phyloP scores from a whole-genome alignment of 192 early-diverging fungal species.

The Dissophora globulifera region DNA sequence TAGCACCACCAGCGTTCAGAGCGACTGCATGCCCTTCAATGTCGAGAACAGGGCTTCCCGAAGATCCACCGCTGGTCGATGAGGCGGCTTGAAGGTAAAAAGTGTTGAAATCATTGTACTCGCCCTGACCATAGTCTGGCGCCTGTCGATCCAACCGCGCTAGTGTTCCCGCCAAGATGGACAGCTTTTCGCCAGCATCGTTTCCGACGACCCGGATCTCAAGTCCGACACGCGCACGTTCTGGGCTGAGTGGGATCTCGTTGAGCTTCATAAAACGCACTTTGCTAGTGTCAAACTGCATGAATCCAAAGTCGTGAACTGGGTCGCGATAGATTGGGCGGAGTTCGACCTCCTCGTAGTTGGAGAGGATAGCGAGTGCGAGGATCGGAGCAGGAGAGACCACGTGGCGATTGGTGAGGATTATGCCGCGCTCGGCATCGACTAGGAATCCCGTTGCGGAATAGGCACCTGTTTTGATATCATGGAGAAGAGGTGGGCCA shows the following conservation, averaged over 20 bases:
- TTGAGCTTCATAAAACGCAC: conserved; percentile 76
- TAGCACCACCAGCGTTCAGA: conserved; percentile 78
- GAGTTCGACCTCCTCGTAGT: conserved; percentile 80
- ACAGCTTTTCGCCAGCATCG: conserved; percentile 84
- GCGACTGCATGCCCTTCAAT: conserved; percentile 81
- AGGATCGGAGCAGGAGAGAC: conserved; percentile 78
- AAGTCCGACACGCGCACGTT: conserved; percentile 75
- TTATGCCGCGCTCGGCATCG: conserved; percentile 77
- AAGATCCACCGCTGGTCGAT: conserved; percentile 79
- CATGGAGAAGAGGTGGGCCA: neutral
- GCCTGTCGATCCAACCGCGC: conserved; percentile 78
- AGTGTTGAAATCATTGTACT: conserved; percentile 85
- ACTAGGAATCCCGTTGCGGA: conserved; percentile 83
- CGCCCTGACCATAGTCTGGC: conserved; percentile 73
- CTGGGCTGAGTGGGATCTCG: conserved; percentile 75
- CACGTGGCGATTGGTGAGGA: conserved; percentile 84
- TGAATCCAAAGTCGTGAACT: conserved; percentile 87
- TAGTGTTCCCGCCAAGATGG: conserved; percentile 77
- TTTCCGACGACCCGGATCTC: conserved; percentile 85
- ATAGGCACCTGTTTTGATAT: conserved; percentile 56
- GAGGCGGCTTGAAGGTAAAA: conserved; percentile 85
- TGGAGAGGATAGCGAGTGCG: conserved; percentile 77
- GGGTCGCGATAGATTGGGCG: conserved; percentile 82
- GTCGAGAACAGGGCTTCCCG: conserved; percentile 82
- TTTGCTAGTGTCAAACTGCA: conserved; percentile 75